These are phyloP conservation scores for Houttuynia cordata DNA, from an alignment of 164 flowering plant genomes.

Conservation along the genomic window DNA sequence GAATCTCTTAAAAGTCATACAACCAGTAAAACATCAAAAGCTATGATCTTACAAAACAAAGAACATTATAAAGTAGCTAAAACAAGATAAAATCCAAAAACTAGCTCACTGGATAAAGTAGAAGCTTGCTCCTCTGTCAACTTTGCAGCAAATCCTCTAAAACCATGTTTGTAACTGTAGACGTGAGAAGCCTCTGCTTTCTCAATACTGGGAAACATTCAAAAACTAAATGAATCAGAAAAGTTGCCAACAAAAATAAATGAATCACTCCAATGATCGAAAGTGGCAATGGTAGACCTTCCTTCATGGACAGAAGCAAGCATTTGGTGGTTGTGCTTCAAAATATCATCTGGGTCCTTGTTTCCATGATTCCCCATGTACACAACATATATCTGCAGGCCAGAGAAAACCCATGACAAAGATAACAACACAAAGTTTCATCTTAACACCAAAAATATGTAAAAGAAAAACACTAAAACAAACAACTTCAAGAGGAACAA, in stretches of 20 bases:
- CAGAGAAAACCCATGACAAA: not conserved
- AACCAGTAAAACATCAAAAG: not conserved
- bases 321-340: slow-evolving; percentile 42
- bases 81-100: too few relatives aligned
- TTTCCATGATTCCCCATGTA: slow-evolving; percentile 52
- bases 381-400: slow-evolving; percentile 52
- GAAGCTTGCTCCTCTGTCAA: slow-evolving; percentile 51
- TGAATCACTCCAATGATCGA: not conserved
- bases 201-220: slow-evolving; percentile 27
- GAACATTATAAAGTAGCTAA: not conserved
- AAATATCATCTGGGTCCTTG: slow-evolving; percentile 35
- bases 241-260: not conserved
- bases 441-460: not conserved
- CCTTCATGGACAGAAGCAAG: slow-evolving; percentile 49
- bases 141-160: slow-evolving; percentile 75
- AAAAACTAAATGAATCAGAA: not conserved
- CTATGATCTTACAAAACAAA: not conserved
- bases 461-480: not conserved
- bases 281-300: slow-evolving; percentile 25
- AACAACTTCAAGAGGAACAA: not conserved
- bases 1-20: slow-evolving; percentile 2
- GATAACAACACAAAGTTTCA: not conserved
- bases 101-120: slow-evolving; percentile 36
- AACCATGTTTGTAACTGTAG: slow-evolving; percentile 61
- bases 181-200: slow-evolving; percentile 53